Base-by-base conservation (phyloP, 768 basidiomycete genomes). In the Lentinula sp. region DNA sequence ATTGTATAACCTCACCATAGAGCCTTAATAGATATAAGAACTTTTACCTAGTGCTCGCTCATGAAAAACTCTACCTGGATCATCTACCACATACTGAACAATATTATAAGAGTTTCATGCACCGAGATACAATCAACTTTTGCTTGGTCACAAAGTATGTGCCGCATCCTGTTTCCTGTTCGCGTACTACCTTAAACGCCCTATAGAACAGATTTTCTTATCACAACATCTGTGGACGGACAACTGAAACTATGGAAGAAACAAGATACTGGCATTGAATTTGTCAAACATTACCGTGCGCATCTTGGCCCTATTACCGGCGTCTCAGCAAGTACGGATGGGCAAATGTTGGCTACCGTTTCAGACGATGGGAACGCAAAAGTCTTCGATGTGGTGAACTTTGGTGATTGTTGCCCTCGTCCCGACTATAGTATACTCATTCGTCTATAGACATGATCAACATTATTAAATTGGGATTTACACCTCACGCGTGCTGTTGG, bases 231-330 rank as follows among this genome's bases (percentile, higher is more conserved):
- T 2, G 74, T 94, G 9, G 97, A 98, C 70, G 97, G 97, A 2
- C 90, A 95, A 73, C 73, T 98, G 64, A 99, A 99, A 72, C 74
- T 99, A n/a, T 99, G 97, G 97, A 98, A 97, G 79, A 99, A 99
- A 74, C 95, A 97, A 76, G 91, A 95, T 20, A 72, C 79, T 6
- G 96, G 95, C 4, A 94, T 99, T 68, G 97, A 98, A 75, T 98
- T 98, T 67, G 96, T 98, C 62, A 99, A 99, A 75, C 93, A 95
- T 65, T 99, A 96, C 72, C 88, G 97, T 50, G 94, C 97, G 1
- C 95, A 97, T 67, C 79, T 95, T 20, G 81, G 83, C 28, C 85
- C 92, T 8, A 82, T 98, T 28, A 77, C 86, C 3, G 85, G 83
- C 7, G 88, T 98, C 4, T 90, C 90, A 23, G 90, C 88, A 28